A percentile compares a stretch with the other conserved stretches of the same genome.
Conservation (phyloP, 2,329 filamentous ascomycete genomes). For the Fusarium metavorans region DNA sequence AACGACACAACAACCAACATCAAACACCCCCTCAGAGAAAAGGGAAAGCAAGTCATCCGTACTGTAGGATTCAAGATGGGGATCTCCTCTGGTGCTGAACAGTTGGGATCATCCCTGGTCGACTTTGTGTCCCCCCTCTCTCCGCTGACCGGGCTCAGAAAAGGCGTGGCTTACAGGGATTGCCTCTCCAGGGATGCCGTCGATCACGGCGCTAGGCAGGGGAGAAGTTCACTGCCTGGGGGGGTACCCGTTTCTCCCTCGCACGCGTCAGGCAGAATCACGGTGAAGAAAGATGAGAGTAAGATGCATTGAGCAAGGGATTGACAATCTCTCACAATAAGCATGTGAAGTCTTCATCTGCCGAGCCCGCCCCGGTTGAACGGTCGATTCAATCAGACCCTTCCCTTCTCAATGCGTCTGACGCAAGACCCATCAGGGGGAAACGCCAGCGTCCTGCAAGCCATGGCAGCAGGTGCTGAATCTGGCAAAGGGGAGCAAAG, state of each 20-base stretch:
- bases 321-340: background rate
- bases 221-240: background rate
- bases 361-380: background rate
- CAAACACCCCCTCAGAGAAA: background rate
- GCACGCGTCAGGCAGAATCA: background rate
- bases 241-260: background rate
- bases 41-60: background rate
- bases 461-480: background rate
- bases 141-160: background rate
- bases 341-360: background rate
- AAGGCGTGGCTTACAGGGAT: conserved; percentile 35
- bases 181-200: conserved; percentile 28
- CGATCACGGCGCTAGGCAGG: conserved; percentile 41
- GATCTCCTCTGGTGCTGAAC: background rate
- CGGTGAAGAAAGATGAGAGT: background rate
- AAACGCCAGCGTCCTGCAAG: background rate
- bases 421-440: conserved; percentile 1
- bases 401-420: background rate
- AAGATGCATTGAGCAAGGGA: background rate
- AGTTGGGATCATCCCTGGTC: background rate
- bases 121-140: background rate
- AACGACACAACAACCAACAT: background rate
- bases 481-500: conserved; percentile 1
- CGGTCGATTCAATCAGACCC: background rate
- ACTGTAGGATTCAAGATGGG: conserved; percentile 1